phyloP scores from a whole-genome alignment of 2,329 filamentous ascomycete species.

The Colletotrichum scovillei region DNA sequence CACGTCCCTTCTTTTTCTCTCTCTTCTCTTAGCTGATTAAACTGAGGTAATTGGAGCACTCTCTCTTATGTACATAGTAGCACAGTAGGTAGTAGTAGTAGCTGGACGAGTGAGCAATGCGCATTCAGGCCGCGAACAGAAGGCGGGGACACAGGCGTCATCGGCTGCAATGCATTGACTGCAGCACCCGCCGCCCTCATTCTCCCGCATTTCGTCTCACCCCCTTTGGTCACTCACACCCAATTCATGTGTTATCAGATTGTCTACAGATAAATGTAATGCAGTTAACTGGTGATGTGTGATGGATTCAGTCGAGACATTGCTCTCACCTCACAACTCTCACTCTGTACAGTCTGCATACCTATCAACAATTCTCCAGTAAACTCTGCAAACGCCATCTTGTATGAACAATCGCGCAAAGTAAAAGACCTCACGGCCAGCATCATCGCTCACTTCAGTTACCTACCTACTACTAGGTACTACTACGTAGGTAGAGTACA shows the following conservation, averaged over 20 bases:
- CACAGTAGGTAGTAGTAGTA: too few species aligned
- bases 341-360: neutral
- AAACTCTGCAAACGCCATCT: neutral
- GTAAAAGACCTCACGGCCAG: slow-evolving; percentile 7
- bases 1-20: neutral
- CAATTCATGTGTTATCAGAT: neutral
- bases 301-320: neutral
- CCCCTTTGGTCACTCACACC: neutral
- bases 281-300: neutral
- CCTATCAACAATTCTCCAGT: neutral
- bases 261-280: neutral
- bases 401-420: neutral
- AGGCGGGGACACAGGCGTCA: slow-evolving; percentile 20
- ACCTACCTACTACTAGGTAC: too few species aligned
- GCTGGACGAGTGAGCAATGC: neutral
- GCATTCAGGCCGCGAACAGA: neutral
- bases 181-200: neutral
- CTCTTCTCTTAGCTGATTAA: too few species aligned
- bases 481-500: too few species aligned
- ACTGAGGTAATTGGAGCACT: neutral
- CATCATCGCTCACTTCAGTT: neutral
- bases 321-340: neutral
- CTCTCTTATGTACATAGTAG: too few species aligned
- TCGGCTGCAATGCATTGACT: slow-evolving; percentile 30
- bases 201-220: slow-evolving; percentile 3